Conservation (phyloP, 352 stramenopile genomes). For the Globisporangium lucens region DNA sequence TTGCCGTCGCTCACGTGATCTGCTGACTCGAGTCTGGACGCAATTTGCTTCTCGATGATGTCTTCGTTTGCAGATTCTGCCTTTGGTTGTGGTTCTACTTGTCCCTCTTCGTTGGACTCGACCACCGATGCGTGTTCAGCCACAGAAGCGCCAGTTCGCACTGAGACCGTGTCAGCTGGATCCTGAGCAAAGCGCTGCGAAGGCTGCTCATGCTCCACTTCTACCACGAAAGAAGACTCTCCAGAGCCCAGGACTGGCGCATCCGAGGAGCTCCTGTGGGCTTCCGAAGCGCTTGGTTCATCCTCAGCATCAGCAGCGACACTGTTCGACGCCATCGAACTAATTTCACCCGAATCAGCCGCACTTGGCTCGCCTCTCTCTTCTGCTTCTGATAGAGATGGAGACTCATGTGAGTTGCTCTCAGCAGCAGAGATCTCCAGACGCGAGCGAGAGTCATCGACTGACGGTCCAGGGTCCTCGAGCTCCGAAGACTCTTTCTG, state of each 20-base stretch:
- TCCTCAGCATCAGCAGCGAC: background rate
- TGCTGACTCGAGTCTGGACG: slow-evolving; percentile 5
- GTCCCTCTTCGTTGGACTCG: background rate
- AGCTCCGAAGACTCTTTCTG: background rate
- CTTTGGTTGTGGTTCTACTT: background rate
- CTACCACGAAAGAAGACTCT: background rate
- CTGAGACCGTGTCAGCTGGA: background rate
- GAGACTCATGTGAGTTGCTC: background rate
- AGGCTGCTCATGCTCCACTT: background rate
- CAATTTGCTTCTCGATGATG: slow-evolving; percentile 1
- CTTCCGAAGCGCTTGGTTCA: background rate
- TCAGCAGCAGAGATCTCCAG: background rate
- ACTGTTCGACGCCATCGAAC: background rate
- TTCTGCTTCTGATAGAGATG: background rate
- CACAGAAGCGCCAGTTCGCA: background rate
- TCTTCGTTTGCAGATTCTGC: background rate
- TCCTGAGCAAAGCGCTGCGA: background rate
- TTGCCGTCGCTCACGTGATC: background rate
- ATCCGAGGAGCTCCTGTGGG: background rate
- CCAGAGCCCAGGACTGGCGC: background rate
- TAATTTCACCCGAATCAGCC: background rate
- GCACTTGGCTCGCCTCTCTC: background rate
- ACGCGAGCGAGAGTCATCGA: background rate
- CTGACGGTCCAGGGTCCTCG: background rate
- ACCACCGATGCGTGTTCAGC: background rate